phyloP scores from a whole-genome alignment of 352 stramenopile genomes.

The Pseudoperonospora humuli region DNA sequence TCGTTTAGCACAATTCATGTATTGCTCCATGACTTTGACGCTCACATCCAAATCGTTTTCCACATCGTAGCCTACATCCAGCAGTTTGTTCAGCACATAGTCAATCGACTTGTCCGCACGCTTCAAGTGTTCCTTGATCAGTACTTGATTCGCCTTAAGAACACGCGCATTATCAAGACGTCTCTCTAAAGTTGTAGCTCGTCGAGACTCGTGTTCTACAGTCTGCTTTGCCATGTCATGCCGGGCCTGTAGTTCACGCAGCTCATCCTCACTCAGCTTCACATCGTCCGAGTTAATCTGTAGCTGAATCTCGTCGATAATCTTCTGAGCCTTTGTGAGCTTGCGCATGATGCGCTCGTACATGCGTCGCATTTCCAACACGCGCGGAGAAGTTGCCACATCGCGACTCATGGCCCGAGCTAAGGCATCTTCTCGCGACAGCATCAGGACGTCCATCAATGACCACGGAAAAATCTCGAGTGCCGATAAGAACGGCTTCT shows the following conservation, averaged over 20 bases:
- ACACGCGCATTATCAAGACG: constrained; percentile 34
- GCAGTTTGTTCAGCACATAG: constrained; percentile 40
- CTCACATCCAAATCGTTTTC: constrained; percentile 45
- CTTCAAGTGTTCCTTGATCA: constrained; percentile 43
- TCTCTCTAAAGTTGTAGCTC: constrained; percentile 31
- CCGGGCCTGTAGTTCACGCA: constrained; percentile 13
- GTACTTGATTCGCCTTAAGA: constrained; percentile 36
- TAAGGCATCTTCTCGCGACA: constrained; percentile 34
- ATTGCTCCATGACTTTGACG: constrained; percentile 64
- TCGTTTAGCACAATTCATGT: constrained; percentile 61
- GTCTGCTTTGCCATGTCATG: constrained; percentile 13
- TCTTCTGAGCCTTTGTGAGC: constrained; percentile 15
- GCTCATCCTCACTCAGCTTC: constrained; percentile 21
- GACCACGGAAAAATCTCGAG: constrained; percentile 51
- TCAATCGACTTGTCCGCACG: constrained; percentile 36
- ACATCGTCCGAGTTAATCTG: constrained; percentile 5
- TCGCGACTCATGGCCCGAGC: constrained; percentile 30
- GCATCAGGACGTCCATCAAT: constrained; percentile 43
- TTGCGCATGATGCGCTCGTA: constrained; percentile 31
- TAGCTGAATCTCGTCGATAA: constrained; percentile 10
- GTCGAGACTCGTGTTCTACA: constrained; percentile 22
- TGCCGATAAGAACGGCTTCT: constrained; percentile 31
- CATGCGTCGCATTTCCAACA: constrained; percentile 37
- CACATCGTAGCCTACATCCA: constrained; percentile 21
- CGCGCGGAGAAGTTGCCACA: constrained; percentile 34